These are phyloP conservation scores for Acanthochlamys bracteata DNA, from an alignment of 106 monocot genomes.

Conservation along the genomic window DNA sequence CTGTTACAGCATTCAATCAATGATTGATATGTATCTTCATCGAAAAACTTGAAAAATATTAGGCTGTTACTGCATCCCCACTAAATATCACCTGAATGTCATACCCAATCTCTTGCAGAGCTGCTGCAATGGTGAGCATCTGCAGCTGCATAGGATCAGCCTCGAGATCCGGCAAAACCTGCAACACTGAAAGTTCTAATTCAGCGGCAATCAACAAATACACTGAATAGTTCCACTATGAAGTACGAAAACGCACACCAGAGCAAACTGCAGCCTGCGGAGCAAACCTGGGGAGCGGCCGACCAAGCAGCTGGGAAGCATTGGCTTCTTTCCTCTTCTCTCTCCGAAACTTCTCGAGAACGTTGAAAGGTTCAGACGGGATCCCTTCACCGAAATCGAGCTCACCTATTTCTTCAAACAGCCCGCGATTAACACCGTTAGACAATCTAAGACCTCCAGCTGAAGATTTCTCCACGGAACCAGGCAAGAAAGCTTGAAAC, in stretches of 20 bases:
- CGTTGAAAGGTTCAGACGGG: slow-evolving; percentile 36
- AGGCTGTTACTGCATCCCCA: not conserved
- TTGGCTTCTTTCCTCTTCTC: slow-evolving; percentile 33
- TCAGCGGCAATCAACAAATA: not conserved
- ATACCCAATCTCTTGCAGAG: slow-evolving; percentile 56
- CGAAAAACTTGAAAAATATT: no score
- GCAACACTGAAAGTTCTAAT: not conserved
- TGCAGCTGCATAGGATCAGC: slow-evolving; percentile 46
- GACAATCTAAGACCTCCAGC: not conserved
- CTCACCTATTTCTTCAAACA: slow-evolving; percentile 9
- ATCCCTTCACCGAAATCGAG: slow-evolving; percentile 67
- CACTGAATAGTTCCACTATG: not conserved
- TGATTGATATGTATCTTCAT: no score
- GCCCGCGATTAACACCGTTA: not conserved
- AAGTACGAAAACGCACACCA: slow-evolving; percentile 32
- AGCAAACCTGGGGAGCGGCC: slow-evolving; percentile 23
- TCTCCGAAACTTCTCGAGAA: slow-evolving; percentile 47
- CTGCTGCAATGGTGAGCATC: slow-evolving; percentile 49
- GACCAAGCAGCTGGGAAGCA: slow-evolving; percentile 16
- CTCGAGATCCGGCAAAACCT: slow-evolving; percentile 48
- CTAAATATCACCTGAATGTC: slow-evolving; percentile 36
- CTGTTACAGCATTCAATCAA: no score
- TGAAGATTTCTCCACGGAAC: slow-evolving; percentile 25
- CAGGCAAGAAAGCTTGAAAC: slow-evolving; percentile 54
- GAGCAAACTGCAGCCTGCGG: slow-evolving; percentile 40